phyloP scores from a whole-genome alignment of 2,329 filamentous ascomycete genomes.

The Daldinia eschscholtzii region DNA sequence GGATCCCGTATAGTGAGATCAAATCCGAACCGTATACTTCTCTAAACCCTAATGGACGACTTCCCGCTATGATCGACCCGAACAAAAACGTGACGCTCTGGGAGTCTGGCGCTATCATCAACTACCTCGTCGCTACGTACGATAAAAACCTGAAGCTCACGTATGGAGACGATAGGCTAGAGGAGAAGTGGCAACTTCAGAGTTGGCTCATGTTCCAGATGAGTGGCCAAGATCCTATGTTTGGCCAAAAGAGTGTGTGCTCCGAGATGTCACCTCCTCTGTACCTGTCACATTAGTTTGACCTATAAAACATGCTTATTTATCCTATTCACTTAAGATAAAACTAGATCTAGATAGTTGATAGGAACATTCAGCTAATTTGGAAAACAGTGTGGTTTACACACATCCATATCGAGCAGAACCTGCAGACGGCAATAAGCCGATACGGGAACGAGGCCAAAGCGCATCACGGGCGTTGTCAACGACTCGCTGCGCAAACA shows the following conservation, averaged over 20 bases:
- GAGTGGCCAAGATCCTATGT: constrained; percentile 60
- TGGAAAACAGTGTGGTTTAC: constrained; percentile 51
- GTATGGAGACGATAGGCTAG: constrained; percentile 53
- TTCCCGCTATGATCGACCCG: constrained; percentile 55
- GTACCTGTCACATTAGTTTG: neutral
- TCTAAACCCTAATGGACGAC: constrained; percentile 55
- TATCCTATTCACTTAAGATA: too few relatives aligned
- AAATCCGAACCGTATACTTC: constrained; percentile 50
- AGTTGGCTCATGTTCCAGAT: constrained; percentile 60
- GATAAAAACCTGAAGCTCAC: constrained; percentile 58
- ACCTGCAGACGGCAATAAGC: constrained; percentile 44
- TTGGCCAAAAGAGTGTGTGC: constrained; percentile 50
- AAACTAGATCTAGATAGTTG: neutral
- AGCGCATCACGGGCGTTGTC: neutral
- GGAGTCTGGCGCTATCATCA: constrained; percentile 64
- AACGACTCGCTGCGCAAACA: neutral
- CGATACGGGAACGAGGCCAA: constrained; percentile 37
- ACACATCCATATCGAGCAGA: constrained; percentile 52
- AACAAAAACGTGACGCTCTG: constrained; percentile 61
- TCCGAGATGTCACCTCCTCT: neutral
- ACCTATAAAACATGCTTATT: neutral
- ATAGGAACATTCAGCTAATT: neutral
- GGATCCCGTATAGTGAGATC: constrained; percentile 46
- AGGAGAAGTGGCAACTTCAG: constrained; percentile 56
- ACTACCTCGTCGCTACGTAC: constrained; percentile 61